Evolutionary conservation across 2,329 filamentous ascomycete species (phyloP).

Genomic region (Cordyceps pruinosa): DNA sequence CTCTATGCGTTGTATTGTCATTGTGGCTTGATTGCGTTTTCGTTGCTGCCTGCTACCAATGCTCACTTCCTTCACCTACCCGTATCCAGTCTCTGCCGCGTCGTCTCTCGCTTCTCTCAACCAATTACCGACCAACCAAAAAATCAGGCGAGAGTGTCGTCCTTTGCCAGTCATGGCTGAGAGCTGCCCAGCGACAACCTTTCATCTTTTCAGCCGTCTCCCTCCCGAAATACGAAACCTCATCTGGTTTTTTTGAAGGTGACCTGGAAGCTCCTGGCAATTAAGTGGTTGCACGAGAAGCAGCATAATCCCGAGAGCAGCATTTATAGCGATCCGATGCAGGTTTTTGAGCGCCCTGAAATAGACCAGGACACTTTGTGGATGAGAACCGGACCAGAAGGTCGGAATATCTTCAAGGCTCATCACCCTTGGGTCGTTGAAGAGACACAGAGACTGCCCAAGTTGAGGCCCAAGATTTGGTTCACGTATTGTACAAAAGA

Average conservation of each 20-base stretch:
- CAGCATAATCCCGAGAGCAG: not conserved
- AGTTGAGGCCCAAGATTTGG: conserved; percentile 1
- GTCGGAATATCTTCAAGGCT: not conserved
- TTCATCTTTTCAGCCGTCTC: too few relatives aligned
- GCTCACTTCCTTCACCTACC: too few relatives aligned
- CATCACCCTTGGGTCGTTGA: not conserved
- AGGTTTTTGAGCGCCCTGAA: not conserved
- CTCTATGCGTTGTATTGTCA: too few relatives aligned
- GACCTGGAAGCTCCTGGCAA: not conserved
- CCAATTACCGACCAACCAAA: too few relatives aligned
- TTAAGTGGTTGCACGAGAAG: not conserved
- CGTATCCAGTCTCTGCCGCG: too few relatives aligned
- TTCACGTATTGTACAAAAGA: not conserved
- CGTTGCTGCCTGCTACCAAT: not conserved
- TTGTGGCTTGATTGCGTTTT: not conserved
- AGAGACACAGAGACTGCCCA: not conserved
- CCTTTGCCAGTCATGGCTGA: too few relatives aligned
- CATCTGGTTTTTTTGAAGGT: too few relatives aligned
- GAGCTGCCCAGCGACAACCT: too few relatives aligned
- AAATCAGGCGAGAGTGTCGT: too few relatives aligned
- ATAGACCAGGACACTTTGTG: not conserved
- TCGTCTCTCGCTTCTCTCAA: too few relatives aligned
- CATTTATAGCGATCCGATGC: not conserved
- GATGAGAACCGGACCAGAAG: not conserved
- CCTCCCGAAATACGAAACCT: too few relatives aligned